These are phyloP conservation scores for Hemileccinum rubropunctum DNA, from an alignment of 768 basidiomycete species.

Conservation along the genomic window DNA sequence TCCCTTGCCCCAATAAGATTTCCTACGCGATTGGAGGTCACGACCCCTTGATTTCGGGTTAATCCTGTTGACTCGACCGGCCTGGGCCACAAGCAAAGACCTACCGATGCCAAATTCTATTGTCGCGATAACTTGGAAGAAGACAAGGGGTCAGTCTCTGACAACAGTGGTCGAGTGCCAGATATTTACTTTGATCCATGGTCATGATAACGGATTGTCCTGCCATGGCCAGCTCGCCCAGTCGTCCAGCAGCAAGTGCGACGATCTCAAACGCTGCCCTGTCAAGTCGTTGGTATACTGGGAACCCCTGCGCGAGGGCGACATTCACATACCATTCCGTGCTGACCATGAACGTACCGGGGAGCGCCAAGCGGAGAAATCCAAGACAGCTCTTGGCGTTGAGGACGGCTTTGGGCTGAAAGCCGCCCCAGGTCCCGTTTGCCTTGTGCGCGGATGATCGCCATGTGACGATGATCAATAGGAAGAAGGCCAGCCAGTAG, in stretches of 20 bases:
- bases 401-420: conserved; percentile 44
- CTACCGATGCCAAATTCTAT: conserved; percentile 71
- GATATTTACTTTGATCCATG: conserved; percentile 61
- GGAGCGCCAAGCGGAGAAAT: conserved; percentile 69
- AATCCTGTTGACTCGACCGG: not conserved
- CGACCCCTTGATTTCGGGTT: conserved; percentile 45
- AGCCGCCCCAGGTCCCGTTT: conserved; percentile 65
- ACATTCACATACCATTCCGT: conserved; percentile 63
- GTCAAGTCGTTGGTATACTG: not conserved
- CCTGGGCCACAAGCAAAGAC: not conserved
- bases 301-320: not conserved
- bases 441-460: conserved; percentile 51
- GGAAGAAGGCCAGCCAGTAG: conserved; percentile 64
- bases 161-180: not conserved
- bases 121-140: conserved; percentile 57
- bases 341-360: conserved; percentile 76
- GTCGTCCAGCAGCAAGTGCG: conserved; percentile 68
- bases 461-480: conserved; percentile 49
- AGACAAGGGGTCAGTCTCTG: not conserved
- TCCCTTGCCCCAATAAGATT: conserved; percentile 65
- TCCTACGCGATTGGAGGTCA: conserved; percentile 70
- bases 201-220: conserved; percentile 83
- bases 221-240: conserved; percentile 65
- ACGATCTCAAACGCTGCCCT: conserved; percentile 86
- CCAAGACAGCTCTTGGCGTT: conserved; percentile 47